Conservation (phyloP, 345 rosid genomes). For the Anastatica hierochuntica region DNA sequence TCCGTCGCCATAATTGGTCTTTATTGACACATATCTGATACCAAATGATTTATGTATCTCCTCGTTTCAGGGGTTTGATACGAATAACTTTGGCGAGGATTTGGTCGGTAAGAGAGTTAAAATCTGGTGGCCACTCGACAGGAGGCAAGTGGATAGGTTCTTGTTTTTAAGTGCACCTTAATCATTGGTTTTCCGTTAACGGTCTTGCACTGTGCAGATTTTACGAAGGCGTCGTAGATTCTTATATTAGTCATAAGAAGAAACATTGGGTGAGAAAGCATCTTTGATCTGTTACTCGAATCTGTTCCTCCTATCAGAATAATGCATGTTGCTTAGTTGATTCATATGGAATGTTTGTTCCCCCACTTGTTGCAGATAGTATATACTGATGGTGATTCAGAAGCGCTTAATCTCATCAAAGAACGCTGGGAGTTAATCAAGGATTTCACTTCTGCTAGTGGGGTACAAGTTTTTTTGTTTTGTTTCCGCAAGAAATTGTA, state of each 20-base stretch:
- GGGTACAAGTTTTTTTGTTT: constrained; percentile 14
- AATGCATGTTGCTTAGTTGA: neutral
- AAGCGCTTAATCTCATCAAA: constrained; percentile 41
- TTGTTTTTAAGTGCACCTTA: neutral
- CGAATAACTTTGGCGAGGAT: constrained; percentile 25
- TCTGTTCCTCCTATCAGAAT: neutral
- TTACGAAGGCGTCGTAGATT: constrained; percentile 53
- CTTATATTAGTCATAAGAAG: constrained; percentile 34
- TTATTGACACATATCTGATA: constrained; percentile 1
- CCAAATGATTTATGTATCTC: neutral
- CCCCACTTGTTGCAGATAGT: constrained; percentile 31
- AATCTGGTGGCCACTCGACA: constrained; percentile 73
- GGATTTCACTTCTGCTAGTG: constrained; percentile 15
- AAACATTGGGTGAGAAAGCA: constrained; percentile 48
- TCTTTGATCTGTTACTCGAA: constrained; percentile 3
- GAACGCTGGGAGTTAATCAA: constrained; percentile 47
- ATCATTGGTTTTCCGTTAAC: neutral
- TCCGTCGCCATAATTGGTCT: too few relatives aligned
- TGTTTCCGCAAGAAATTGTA: neutral
- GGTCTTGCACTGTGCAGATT: constrained; percentile 38
- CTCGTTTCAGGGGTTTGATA: constrained; percentile 30
- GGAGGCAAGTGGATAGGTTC: constrained; percentile 31
- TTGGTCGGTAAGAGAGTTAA: constrained; percentile 45
- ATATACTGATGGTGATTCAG: constrained; percentile 67
- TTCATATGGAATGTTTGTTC: constrained; percentile 9